These are phyloP conservation scores for Coniochaeta hoffmannii DNA, from an alignment of 2,329 filamentous ascomycete genomes.

Conservation along the genomic window DNA sequence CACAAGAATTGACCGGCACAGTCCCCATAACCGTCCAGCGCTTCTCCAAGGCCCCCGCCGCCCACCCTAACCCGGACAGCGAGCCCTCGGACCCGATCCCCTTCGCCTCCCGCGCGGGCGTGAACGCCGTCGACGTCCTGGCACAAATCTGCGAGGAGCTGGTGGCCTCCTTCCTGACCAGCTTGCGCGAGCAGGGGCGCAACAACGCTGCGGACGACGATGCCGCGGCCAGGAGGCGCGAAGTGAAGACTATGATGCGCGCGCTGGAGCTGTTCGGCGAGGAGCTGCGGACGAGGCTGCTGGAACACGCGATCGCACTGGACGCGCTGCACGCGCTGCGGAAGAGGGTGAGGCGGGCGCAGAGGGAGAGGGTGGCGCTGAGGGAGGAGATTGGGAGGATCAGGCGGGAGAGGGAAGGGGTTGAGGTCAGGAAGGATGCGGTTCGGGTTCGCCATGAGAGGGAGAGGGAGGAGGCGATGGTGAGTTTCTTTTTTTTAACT, in stretches of 20 bases:
- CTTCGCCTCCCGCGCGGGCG: constrained; percentile 43
- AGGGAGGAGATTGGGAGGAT: constrained; percentile 54
- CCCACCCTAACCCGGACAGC: constrained; percentile 29
- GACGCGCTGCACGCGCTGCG: constrained; percentile 51
- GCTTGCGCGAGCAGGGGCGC: constrained; percentile 34
- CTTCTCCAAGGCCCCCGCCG: constrained; percentile 40
- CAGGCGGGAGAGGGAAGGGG: constrained; percentile 52
- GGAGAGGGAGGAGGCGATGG: constrained; percentile 43
- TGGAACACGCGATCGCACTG: constrained; percentile 54
- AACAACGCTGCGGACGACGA: constrained; percentile 31
- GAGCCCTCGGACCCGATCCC: constrained; percentile 39
- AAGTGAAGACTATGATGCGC: constrained; percentile 46
- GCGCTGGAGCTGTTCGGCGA: constrained; percentile 52
- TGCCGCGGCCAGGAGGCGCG: constrained; percentile 36
- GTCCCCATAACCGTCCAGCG: constrained; percentile 55
- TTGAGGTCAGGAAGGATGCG: constrained; percentile 55
- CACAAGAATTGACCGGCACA: constrained; percentile 14
- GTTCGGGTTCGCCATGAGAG: constrained; percentile 52
- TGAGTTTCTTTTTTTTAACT: constrained; percentile 21
- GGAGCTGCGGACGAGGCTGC: constrained; percentile 45
- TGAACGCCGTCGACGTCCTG: constrained; percentile 57
- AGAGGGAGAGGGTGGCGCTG: constrained; percentile 48
- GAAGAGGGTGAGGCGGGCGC: constrained; percentile 48
- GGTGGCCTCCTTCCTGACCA: constrained; percentile 40
- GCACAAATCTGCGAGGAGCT: constrained; percentile 55